phyloP scores from a whole-genome alignment of 352 stramenopile species.

The Globisporangium parvum region DNA sequence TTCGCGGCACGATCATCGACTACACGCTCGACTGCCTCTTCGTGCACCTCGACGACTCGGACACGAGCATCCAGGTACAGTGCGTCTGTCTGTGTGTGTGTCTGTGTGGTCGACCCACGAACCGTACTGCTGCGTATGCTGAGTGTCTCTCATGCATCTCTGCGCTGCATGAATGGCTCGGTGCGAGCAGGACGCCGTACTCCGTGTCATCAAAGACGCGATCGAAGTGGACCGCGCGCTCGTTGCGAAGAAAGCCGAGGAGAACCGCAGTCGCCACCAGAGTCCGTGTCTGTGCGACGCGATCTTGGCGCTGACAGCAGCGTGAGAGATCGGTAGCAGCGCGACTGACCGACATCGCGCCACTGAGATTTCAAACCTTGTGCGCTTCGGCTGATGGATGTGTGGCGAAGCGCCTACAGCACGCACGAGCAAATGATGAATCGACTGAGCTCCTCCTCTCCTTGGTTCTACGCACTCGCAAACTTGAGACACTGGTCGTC shows the following conservation, averaged over 20 bases:
- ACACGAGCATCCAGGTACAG: conserved; percentile 76
- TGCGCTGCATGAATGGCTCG: neutral
- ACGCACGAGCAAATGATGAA: neutral
- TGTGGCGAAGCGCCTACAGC: too few relatives aligned
- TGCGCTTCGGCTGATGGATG: too few relatives aligned
- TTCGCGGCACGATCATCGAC: conserved; percentile 86
- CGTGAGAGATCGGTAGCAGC: conserved; percentile 3
- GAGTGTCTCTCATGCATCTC: conserved; percentile 3
- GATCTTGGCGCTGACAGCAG: conserved; percentile 37
- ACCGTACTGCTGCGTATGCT: too few relatives aligned
- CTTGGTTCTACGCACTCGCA: conserved; percentile 18
- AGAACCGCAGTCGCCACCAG: conserved; percentile 70
- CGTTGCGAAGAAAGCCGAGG: conserved; percentile 65
- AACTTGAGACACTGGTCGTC: conserved; percentile 52
- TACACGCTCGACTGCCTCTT: conserved; percentile 90
- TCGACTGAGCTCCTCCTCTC: too few relatives aligned
- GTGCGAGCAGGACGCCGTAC: conserved; percentile 44
- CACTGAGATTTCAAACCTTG: too few relatives aligned
- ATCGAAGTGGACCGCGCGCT: conserved; percentile 46
- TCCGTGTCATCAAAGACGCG: conserved; percentile 64
- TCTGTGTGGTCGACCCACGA: too few relatives aligned
- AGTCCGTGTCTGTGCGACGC: conserved; percentile 69
- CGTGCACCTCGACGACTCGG: conserved; percentile 88
- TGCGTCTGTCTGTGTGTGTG: conserved; percentile 6
- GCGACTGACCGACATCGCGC: neutral